Evolutionary conservation across 2,329 filamentous ascomycete species (phyloP).

Genomic region (Fusarium graminum): DNA sequence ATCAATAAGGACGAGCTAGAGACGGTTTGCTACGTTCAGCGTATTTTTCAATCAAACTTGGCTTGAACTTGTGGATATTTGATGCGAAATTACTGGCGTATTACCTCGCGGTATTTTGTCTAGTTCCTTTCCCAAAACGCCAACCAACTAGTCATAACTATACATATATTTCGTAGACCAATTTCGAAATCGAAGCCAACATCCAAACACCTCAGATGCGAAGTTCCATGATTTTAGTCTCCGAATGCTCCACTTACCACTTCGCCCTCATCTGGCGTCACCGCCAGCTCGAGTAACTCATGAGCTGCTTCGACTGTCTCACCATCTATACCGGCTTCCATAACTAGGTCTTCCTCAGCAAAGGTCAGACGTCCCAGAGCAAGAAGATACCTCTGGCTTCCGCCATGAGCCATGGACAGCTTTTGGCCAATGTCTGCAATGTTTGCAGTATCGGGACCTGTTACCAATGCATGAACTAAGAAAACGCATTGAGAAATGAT

Average conservation of each 20-base stretch:
- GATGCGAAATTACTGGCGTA: neutral
- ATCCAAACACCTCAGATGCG: constrained; percentile 36
- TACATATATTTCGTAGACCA: constrained; percentile 11
- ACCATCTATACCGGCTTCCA: constrained; percentile 81
- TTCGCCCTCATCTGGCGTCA: constrained; percentile 79
- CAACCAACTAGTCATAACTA: constrained; percentile 3
- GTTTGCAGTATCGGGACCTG: constrained; percentile 60
- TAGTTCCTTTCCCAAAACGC: constrained; percentile 24
- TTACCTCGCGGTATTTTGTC: constrained; percentile 30
- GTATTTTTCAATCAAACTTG: neutral
- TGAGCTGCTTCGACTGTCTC: constrained; percentile 86
- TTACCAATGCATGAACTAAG: constrained; percentile 67
- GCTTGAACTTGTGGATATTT: neutral
- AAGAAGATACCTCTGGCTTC: constrained; percentile 84
- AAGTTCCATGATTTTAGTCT: constrained; percentile 41
- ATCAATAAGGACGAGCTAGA: neutral
- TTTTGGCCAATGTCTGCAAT: constrained; percentile 76
- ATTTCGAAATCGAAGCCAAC: constrained; percentile 1
- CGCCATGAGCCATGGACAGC: constrained; percentile 76
- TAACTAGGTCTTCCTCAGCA: constrained; percentile 79
- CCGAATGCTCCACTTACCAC: constrained; percentile 59
- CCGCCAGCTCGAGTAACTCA: constrained; percentile 81
- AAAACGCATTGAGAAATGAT: constrained; percentile 63
- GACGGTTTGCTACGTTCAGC: neutral
- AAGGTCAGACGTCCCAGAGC: constrained; percentile 88